Base-by-base conservation (phyloP, 2,329 filamentous ascomycete genomes). In the Lasiodiplodia hormozganensis region DNA sequence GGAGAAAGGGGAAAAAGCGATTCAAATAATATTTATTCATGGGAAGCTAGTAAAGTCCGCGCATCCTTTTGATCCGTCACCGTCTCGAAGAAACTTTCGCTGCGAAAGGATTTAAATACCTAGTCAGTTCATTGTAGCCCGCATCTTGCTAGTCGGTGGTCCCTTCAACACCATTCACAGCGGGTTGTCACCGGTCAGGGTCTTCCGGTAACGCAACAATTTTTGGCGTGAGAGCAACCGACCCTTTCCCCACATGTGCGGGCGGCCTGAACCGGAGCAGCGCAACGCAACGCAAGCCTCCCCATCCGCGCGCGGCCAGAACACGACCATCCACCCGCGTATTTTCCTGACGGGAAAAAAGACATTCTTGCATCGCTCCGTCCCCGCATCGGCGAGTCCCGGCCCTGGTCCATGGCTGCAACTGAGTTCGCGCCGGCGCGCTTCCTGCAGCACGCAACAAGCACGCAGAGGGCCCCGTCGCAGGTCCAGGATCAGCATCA, bases 391-490 rank as follows among this genome's bases (percentile, higher is more conserved):
- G 43, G n/a, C n/a, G 43, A 47, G n/a, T 21, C 43, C 43, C 14
- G 28, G 31, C 54, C 54, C 4, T 40, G 34, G n/a, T 21, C 21
- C 18, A 47, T 49, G 40, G 60, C 60, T n/a, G 28, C 47, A 52
- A 52, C 43, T 64, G 62, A 65, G 38, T 65, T 65, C 36, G 34
- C 10, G 23, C 62, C 62, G 51, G 62, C 62, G 62, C 62, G 62
- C 62, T 56, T 65, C n/a, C 62, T 65, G 36, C 49, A 65, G 62
- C 49, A 21, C 21, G 18, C 18, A 18, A 23, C 7, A 25, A 34
- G 53, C 31, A 31, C 49, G 51, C 49, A 51, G 62, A 51, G 38
- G 47, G 12, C 58, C 12, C 3, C 43, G 3, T 18, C 53, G 28
- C 53, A 56, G 53, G 53, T 25, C 56, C 58, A 51, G 58, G 34